phyloP scores from a whole-genome alignment of 2,329 filamentous ascomycete species.

The Ceratocystis destructans region DNA sequence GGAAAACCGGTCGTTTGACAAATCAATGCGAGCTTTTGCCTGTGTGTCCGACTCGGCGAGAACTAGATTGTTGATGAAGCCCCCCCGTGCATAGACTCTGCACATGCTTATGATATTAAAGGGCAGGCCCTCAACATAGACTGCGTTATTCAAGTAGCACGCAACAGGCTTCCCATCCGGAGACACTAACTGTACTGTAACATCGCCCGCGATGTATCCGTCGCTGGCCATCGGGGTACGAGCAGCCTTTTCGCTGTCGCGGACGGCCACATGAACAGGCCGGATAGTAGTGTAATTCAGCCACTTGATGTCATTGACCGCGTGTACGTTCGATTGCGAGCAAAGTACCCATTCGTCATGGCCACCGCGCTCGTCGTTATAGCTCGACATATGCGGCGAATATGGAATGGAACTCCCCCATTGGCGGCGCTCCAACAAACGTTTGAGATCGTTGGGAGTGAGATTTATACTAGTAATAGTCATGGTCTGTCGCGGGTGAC shows the following conservation, averaged over 20 bases:
- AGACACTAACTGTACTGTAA: not conserved
- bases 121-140: not conserved
- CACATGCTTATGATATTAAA: slow-evolving; percentile 5
- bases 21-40: not conserved
- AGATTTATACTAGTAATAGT: not conserved
- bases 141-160: not conserved
- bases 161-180: not conserved
- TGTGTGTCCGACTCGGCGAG: not conserved
- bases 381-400: not conserved
- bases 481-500: not conserved
- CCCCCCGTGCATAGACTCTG: slow-evolving; percentile 2
- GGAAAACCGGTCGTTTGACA: not conserved
- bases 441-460: slow-evolving; percentile 1
- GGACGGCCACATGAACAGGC: not conserved
- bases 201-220: slow-evolving; percentile 4
- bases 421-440: not conserved
- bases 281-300: not conserved
- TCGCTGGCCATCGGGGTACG: not conserved
- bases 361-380: not conserved
- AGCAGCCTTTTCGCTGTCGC: not conserved
- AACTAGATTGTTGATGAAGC: slow-evolving; percentile 1
- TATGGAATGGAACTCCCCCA: not conserved
- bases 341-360: slow-evolving; percentile 6
- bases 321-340: not conserved
- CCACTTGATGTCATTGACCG: slow-evolving; percentile 10